phyloP scores from a whole-genome alignment of 169 alveolate species.

The Cryptosporidium bovis region DNA sequence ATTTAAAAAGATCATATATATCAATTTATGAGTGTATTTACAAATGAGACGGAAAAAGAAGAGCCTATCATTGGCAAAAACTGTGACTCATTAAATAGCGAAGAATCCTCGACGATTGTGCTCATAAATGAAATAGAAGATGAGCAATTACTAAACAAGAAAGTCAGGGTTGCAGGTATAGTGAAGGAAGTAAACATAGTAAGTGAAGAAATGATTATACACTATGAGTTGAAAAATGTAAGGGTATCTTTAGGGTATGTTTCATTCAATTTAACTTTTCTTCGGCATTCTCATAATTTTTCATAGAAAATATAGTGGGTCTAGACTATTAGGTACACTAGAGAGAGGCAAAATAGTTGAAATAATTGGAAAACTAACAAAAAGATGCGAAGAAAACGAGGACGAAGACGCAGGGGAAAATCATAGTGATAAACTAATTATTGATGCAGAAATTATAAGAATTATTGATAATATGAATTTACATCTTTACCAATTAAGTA shows the following conservation, averaged over 20 bases:
- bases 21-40: no score
- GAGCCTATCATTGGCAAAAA: not conserved
- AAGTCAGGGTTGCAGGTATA: slow-evolving; percentile 60
- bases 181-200: slow-evolving; percentile 27
- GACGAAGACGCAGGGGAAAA: not conserved
- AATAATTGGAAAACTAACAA: slow-evolving; percentile 31
- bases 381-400: not conserved
- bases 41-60: no score
- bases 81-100: not conserved
- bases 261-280: not conserved
- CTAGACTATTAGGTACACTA: not conserved
- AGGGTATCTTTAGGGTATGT: slow-evolving; percentile 43
- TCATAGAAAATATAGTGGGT: slow-evolving; percentile 4
- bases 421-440: not conserved
- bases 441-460: slow-evolving; percentile 13
- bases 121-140: slow-evolving; percentile 31
- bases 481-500: slow-evolving; percentile 41
- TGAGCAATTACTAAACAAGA: not conserved
- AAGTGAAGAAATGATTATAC: slow-evolving; percentile 8
- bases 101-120: not conserved
- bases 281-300: not conserved
- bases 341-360: slow-evolving; percentile 50
- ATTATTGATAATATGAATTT: slow-evolving; percentile 14
- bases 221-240: slow-evolving; percentile 26
- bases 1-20: no score